phyloP scores from a whole-genome alignment of 208 protist species.

The Acanthamoeba royreba region DNA sequence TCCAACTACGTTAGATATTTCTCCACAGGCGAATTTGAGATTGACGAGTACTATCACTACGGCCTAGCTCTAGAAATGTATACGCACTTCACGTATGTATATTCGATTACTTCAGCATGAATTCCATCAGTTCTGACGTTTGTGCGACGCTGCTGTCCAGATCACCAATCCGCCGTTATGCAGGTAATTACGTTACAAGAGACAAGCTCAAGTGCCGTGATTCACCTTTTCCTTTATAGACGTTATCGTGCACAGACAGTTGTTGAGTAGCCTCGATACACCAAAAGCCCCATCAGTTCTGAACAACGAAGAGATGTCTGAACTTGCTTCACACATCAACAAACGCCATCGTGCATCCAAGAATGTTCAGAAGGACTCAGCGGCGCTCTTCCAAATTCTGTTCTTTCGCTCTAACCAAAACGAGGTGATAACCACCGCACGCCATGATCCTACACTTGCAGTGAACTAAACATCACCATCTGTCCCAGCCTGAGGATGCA shows the following conservation, averaged over 20 bases:
- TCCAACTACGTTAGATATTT: too few relatives aligned
- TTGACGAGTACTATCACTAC: slow-evolving; percentile 81
- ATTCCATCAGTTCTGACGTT: too few relatives aligned
- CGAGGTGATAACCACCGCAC: not conserved
- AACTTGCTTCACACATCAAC: slow-evolving; percentile 28
- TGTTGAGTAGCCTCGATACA: not conserved
- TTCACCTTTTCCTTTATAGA: too few relatives aligned
- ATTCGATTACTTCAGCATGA: too few relatives aligned
- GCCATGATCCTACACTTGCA: too few relatives aligned
- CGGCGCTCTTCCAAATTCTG: slow-evolving; percentile 61
- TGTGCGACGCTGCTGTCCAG: too few relatives aligned
- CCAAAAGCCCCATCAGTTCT: not conserved
- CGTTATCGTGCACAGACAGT: slow-evolving; percentile 20
- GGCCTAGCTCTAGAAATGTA: slow-evolving; percentile 84
- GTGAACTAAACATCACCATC: too few relatives aligned
- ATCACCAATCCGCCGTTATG: slow-evolving; percentile 86
- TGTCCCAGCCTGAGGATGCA: not conserved
- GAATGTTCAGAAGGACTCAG: slow-evolving; percentile 61
- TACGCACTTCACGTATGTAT: slow-evolving; percentile 90
- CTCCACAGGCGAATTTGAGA: not conserved
- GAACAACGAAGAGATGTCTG: slow-evolving; percentile 13
- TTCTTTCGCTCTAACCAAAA: slow-evolving; percentile 32
- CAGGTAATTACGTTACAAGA: too few relatives aligned
- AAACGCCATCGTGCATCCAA: not conserved
- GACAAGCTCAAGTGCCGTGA: too few relatives aligned